phyloP scores from a whole-genome alignment of 306 rosid species.

The Trifolium pratense region DNA sequence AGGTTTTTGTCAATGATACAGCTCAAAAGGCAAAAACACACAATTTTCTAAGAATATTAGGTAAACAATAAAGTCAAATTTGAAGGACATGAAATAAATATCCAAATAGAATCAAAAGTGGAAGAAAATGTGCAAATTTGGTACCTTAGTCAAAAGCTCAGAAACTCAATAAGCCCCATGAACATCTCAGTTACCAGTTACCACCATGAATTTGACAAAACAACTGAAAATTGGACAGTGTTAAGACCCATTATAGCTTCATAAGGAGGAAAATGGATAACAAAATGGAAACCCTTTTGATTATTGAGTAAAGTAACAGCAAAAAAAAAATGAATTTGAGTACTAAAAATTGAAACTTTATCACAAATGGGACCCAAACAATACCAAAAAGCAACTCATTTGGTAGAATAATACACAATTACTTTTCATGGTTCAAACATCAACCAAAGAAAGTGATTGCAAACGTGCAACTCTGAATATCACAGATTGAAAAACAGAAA shows the following conservation, averaged over 20 bases:
- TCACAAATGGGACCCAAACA: conserved; percentile 59
- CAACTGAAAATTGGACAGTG: conserved; percentile 21
- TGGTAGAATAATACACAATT: conserved; percentile 40
- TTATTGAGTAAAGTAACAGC: conserved; percentile 12
- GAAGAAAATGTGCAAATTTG: conserved; percentile 34
- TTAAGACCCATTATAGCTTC: background rate
- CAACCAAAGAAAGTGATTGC: background rate
- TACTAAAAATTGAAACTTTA: conserved; percentile 48
- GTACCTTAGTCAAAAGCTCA: conserved; percentile 58
- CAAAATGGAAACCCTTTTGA: conserved; percentile 27
- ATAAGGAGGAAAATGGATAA: conserved; percentile 17
- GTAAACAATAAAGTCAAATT: conserved; percentile 30
- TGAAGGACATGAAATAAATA: background rate
- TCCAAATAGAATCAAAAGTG: conserved; percentile 25
- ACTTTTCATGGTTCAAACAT: conserved; percentile 41
- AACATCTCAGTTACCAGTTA: conserved; percentile 23
- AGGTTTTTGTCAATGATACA: conserved; percentile 27
- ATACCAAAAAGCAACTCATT: conserved; percentile 37
- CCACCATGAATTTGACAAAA: conserved; percentile 37
- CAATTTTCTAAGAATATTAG: conserved; percentile 40
- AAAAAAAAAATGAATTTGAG: conserved; percentile 42
- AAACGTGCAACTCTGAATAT: too few relatives aligned
- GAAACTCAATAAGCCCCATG: conserved; percentile 48
- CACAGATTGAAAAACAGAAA: background rate
- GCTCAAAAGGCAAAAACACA: conserved; percentile 38